These are phyloP conservation scores for Coprinopsis strossmayeri DNA, from an alignment of 768 basidiomycete genomes.

Conservation along the genomic window DNA sequence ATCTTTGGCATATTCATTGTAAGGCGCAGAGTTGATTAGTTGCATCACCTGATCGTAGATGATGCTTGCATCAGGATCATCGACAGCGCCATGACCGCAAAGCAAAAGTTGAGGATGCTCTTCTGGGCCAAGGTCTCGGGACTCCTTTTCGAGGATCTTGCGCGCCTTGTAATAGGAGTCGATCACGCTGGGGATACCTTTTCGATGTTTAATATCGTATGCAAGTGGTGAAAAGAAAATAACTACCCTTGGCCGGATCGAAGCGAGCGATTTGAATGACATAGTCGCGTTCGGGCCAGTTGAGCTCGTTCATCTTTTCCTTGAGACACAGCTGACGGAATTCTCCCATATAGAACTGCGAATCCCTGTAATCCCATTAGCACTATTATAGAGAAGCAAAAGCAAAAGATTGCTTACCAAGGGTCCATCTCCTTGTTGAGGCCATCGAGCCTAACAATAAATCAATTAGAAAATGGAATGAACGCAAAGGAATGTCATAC, in stretches of 20 bases:
- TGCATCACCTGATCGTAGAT: slow-evolving; percentile 78
- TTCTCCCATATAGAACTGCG: slow-evolving; percentile 86
- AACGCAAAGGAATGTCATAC: slow-evolving; percentile 31
- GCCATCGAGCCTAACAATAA: slow-evolving; percentile 68
- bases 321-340: slow-evolving; percentile 71
- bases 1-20: slow-evolving; percentile 49
- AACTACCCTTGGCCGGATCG: slow-evolving; percentile 61
- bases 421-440: slow-evolving; percentile 82
- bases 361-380: slow-evolving; percentile 39
- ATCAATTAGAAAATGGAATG: background rate
- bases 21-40: slow-evolving; percentile 45
- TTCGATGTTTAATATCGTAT: slow-evolving; percentile 13
- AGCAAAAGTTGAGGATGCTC: slow-evolving; percentile 71
- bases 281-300: slow-evolving; percentile 81
- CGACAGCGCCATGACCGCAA: slow-evolving; percentile 90
- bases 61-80: slow-evolving; percentile 92
- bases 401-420: slow-evolving; percentile 31
- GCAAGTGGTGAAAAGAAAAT: background rate
- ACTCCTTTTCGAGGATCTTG: slow-evolving; percentile 44
- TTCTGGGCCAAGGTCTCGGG: slow-evolving; percentile 34
- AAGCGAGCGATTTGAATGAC: slow-evolving; percentile 92
- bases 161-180: slow-evolving; percentile 87
- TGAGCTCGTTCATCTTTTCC: slow-evolving; percentile 75
- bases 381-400: background rate
- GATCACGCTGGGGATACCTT: slow-evolving; percentile 79